Evolutionary conservation across 1,139 yeast genomes (phyloP).

Genomic region (Saccharomyces hybrid): DNA sequence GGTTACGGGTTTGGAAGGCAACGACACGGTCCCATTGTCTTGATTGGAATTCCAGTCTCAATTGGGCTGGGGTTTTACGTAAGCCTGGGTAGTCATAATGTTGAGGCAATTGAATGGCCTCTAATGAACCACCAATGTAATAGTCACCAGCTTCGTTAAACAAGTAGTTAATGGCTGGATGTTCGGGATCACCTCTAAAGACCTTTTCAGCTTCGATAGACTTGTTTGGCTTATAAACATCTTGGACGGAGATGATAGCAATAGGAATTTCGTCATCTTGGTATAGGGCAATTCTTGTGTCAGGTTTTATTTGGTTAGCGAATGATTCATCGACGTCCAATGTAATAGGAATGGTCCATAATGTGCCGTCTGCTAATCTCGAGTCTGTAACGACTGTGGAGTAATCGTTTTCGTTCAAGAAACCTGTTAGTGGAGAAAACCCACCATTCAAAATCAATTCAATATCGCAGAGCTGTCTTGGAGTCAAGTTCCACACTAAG

Average conservation of each 20-base stretch:
- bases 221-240: slow-evolving; percentile 79
- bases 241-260: slow-evolving; percentile 74
- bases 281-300: slow-evolving; percentile 62
- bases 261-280: slow-evolving; percentile 80
- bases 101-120: slow-evolving; percentile 75
- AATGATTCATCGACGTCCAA: slow-evolving; percentile 60
- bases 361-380: slow-evolving; percentile 66
- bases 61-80: slow-evolving; percentile 85
- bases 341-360: slow-evolving; percentile 93
- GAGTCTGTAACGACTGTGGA: slow-evolving; percentile 68
- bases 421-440: slow-evolving; percentile 86
- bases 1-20: slow-evolving; percentile 97
- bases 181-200: slow-evolving; percentile 95
- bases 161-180: slow-evolving; percentile 81
- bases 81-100: slow-evolving; percentile 87
- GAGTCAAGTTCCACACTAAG: slow-evolving; percentile 45
- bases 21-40: slow-evolving; percentile 88
- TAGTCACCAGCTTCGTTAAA: slow-evolving; percentile 68
- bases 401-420: slow-evolving; percentile 75
- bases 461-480: slow-evolving; percentile 87
- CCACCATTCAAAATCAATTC: slow-evolving; percentile 92
- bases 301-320: slow-evolving; percentile 44
- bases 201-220: slow-evolving; percentile 71
- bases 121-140: slow-evolving; percentile 81
- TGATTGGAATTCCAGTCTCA: slow-evolving; percentile 71